Evolutionary conservation across 2,329 filamentous ascomycete species (phyloP), one percentile per base, ranked within the genome.

Genomic region (Alternaria metachromatica): DNA sequence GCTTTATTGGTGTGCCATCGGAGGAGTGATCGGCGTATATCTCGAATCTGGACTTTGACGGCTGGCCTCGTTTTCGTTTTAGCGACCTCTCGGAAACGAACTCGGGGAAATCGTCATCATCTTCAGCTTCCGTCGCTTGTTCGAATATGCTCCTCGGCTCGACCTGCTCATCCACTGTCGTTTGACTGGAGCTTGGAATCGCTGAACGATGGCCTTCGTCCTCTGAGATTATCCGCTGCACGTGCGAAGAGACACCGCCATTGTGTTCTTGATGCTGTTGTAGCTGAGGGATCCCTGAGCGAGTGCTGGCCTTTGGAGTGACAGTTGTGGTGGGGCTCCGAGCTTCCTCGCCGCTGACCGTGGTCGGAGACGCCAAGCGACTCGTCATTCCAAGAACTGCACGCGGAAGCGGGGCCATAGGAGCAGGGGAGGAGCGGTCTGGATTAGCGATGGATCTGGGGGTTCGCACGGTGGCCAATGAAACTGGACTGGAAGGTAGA

Each of bases 11-110:
- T 18, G 76, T 78, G 5, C 76, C 77, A 26, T 77, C 72, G 0
- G 72, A 75, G 23, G 67, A 67, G 15, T 61, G 71, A 30, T 73
- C 69, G 18, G 70, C 48, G 46, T 69, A 69, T 3, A 76, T 60
- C 11, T 69, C 61, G 13, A 75, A 58, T 6, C 44, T 69, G 9
- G 60, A 64, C 3, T 55, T 70, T 10, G 58, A 63, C 1, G 67
- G 61, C 46, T 69, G 65, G 12, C 55, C 65, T 18, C 78, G 72
- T 65, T 82, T 84, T 7, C 83, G 81, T 67, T 84, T 85, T 10
- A 84, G 70, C 2, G 78, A 76, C 21, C 81, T 76, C 48, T 78
- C 76, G 9, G 79, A 84, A 1, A 85, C 73, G 26, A 85, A 70
- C 21, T 81, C 66, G 5, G 82, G 83, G 15, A 76, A 66, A 49